Percentiles rank a stretch among this genome's conserved stretches.
Conservation (phyloP, 192 early-diverging fungal species). For the Phlyctochytrium bullatum region DNA sequence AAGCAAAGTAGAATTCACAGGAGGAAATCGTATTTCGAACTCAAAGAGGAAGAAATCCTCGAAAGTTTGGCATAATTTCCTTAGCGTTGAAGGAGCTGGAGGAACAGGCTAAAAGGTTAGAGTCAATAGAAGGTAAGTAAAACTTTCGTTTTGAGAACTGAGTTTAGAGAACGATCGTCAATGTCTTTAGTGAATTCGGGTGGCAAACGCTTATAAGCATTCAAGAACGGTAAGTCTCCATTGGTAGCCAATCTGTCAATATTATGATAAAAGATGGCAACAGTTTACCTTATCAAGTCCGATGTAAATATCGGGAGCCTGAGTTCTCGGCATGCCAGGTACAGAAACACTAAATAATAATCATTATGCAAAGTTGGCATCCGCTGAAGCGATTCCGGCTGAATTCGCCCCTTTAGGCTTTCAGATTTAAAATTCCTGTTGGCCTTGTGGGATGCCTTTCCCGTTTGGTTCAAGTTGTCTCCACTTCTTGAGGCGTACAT, state of each 20-base stretch:
- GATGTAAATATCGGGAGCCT: slow-evolving; percentile 11
- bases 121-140: not conserved
- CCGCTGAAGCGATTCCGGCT: no score
- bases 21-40: not conserved
- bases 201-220: not conserved
- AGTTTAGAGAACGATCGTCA: no score
- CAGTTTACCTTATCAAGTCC: slow-evolving; percentile 14
- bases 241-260: not conserved
- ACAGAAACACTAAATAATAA: slow-evolving; percentile 16
- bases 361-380: not conserved
- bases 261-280: no score
- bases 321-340: slow-evolving; percentile 15
- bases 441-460: not conserved
- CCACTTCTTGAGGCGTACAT: not conserved
- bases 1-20: not conserved
- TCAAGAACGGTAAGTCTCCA: not conserved
- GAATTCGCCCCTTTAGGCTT: no score
- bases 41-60: not conserved
- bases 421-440: not conserved
- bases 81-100: not conserved
- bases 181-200: not conserved
- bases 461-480: no score
- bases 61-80: not conserved
- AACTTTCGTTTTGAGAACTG: no score
- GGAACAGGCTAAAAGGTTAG: not conserved